Percentiles rank a stretch among this genome's conserved stretches.
phyloP scores from a whole-genome alignment of 345 rosid species.

The Moringa oleifera region DNA sequence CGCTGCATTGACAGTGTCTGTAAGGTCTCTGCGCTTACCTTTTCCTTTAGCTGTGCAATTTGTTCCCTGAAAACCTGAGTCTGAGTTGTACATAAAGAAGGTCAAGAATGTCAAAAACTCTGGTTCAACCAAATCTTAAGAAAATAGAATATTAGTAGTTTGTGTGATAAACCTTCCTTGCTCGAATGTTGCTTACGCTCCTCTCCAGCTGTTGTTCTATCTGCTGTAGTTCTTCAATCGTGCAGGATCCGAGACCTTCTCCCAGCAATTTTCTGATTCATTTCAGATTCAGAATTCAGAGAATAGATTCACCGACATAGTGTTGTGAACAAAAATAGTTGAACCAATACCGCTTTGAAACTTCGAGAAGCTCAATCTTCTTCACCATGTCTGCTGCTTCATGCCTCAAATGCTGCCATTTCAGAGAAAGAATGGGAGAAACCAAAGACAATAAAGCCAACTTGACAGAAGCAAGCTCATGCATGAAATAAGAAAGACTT shows the following conservation, averaged over 20 bases:
- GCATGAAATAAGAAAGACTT: too few relatives aligned
- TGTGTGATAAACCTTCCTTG: slow-evolving; percentile 40
- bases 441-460: too few relatives aligned
- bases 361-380: slow-evolving; percentile 78
- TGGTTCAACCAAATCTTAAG: neutral
- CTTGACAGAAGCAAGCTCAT: too few relatives aligned
- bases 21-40: slow-evolving; percentile 33
- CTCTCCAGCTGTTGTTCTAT: slow-evolving; percentile 54
- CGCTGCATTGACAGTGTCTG: neutral
- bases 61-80: slow-evolving; percentile 65
- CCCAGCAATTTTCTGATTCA: slow-evolving; percentile 49
- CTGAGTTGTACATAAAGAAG: slow-evolving; percentile 32
- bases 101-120: slow-evolving; percentile 4
- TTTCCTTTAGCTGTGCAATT: slow-evolving; percentile 55
- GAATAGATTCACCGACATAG: too few relatives aligned
- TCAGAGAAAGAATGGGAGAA: too few relatives aligned
- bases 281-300: neutral
- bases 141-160: neutral
- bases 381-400: slow-evolving; percentile 71
- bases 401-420: slow-evolving; percentile 61
- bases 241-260: slow-evolving; percentile 45
- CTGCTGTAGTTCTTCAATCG: slow-evolving; percentile 53
- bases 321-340: too few relatives aligned
- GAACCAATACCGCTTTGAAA: slow-evolving; percentile 45
- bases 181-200: slow-evolving; percentile 50